Conservation (phyloP, 139 green algal species). For the Tetradesmus obliquus region DNA sequence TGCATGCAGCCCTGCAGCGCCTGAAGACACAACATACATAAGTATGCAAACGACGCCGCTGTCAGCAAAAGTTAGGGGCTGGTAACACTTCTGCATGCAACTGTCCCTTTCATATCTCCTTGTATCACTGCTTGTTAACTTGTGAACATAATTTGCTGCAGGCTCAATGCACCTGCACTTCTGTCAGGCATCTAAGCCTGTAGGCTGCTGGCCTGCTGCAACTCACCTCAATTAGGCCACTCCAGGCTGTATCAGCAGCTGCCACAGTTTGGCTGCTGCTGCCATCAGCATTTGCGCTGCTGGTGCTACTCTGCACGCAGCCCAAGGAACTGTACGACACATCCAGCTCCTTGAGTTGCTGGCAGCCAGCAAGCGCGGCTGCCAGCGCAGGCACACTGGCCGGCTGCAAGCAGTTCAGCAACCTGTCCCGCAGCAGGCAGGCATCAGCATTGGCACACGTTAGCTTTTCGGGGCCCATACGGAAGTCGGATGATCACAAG, state of each 20-base stretch:
- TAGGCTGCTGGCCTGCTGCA: not conserved
- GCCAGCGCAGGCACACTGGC: not conserved
- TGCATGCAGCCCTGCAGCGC: not conserved
- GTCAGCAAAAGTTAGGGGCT: not conserved
- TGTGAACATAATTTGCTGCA: not conserved
- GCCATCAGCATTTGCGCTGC: not conserved
- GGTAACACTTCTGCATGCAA: not conserved
- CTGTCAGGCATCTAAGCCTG: not conserved
- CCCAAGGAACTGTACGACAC: not conserved
- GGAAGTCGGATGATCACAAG: too few relatives aligned
- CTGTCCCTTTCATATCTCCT: too few relatives aligned
- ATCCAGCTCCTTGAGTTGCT: constrained; percentile 1
- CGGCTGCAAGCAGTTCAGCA: not conserved
- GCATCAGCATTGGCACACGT: not conserved
- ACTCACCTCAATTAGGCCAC: not conserved
- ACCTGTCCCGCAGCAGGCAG: not conserved
- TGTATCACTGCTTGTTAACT: too few relatives aligned
- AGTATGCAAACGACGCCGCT: not conserved
- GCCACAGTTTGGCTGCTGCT: not conserved
- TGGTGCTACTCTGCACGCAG: not conserved
- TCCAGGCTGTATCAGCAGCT: constrained; percentile 23
- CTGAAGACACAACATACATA: not conserved
- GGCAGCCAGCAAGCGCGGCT: not conserved
- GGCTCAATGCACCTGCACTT: not conserved
- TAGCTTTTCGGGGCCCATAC: too few relatives aligned